These are phyloP conservation scores for Schrenkiella parvula DNA, from an alignment of 345 rosid species.

Conservation along the genomic window DNA sequence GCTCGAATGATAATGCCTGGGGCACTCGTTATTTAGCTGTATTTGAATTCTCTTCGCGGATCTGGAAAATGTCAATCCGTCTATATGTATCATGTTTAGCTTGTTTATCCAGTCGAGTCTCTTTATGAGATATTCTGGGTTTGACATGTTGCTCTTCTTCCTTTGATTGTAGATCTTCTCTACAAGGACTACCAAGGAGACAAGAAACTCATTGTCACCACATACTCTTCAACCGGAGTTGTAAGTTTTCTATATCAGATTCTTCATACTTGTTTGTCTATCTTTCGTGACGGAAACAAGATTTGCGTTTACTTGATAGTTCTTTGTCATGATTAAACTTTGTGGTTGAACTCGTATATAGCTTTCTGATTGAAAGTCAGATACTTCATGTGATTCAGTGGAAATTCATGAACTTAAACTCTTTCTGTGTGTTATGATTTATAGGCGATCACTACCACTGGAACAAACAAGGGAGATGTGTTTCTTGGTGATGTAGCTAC, in stretches of 20 bases:
- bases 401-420: neutral
- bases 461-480: conserved; percentile 69
- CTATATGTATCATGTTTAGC: neutral
- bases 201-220: conserved; percentile 82
- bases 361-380: neutral
- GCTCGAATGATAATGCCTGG: neutral
- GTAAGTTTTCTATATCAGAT: conserved; percentile 42
- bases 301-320: neutral
- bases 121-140: no score
- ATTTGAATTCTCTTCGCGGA: neutral
- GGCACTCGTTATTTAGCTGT: neutral
- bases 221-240: conserved; percentile 76
- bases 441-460: conserved; percentile 76
- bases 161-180: conserved; percentile 54
- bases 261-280: neutral
- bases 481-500: conserved; percentile 80
- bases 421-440: neutral
- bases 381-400: neutral
- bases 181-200: conserved; percentile 93
- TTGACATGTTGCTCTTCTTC: no score
- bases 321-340: neutral
- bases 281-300: no score
- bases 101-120: neutral
- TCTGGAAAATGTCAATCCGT: conserved; percentile 6
- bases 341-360: neutral